phyloP scores from a whole-genome alignment of 2,329 filamentous ascomycete genomes.

The Fusarium verticillioides region DNA sequence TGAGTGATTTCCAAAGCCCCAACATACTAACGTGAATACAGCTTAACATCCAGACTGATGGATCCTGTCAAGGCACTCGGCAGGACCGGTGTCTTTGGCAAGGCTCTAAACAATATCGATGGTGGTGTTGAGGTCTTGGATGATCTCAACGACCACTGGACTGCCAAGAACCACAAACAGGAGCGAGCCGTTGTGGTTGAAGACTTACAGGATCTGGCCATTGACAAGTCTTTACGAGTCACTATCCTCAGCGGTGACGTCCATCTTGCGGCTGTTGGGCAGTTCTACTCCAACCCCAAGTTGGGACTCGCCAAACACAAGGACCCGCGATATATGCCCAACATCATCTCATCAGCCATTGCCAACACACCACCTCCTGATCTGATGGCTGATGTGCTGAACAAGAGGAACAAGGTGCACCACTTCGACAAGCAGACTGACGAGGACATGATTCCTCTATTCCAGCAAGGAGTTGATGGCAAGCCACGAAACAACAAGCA shows the following conservation, averaged over 20 bases:
- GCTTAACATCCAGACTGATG: slow-evolving; percentile 85
- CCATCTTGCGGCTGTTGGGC: slow-evolving; percentile 89
- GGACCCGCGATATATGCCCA: slow-evolving; percentile 97
- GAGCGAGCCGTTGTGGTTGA: slow-evolving; percentile 89
- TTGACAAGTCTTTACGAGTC: slow-evolving; percentile 89
- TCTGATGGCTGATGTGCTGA: slow-evolving; percentile 88
- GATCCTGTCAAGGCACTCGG: slow-evolving; percentile 90
- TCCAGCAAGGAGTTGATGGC: slow-evolving; percentile 87
- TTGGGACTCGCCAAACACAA: slow-evolving; percentile 82
- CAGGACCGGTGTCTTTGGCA: slow-evolving; percentile 81
- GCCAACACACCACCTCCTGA: slow-evolving; percentile 91
- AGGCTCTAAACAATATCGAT: slow-evolving; percentile 88
- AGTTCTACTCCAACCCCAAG: slow-evolving; percentile 94
- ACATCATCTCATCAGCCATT: slow-evolving; percentile 93
- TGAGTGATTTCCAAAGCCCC: neutral
- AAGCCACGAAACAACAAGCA: slow-evolving; percentile 91
- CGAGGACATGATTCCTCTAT: slow-evolving; percentile 96
- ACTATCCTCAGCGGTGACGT: slow-evolving; percentile 96
- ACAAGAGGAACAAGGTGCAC: slow-evolving; percentile 88
- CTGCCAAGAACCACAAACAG: slow-evolving; percentile 90
- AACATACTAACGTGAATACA: slow-evolving; percentile 55
- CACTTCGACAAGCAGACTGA: slow-evolving; percentile 82
- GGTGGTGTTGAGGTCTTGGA: slow-evolving; percentile 92
- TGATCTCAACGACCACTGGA: slow-evolving; percentile 97
- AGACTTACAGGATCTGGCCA: slow-evolving; percentile 91